These are phyloP conservation scores for Cladophialophora chaetospira DNA, from an alignment of 2,329 filamentous ascomycete species.

Conservation along the genomic window DNA sequence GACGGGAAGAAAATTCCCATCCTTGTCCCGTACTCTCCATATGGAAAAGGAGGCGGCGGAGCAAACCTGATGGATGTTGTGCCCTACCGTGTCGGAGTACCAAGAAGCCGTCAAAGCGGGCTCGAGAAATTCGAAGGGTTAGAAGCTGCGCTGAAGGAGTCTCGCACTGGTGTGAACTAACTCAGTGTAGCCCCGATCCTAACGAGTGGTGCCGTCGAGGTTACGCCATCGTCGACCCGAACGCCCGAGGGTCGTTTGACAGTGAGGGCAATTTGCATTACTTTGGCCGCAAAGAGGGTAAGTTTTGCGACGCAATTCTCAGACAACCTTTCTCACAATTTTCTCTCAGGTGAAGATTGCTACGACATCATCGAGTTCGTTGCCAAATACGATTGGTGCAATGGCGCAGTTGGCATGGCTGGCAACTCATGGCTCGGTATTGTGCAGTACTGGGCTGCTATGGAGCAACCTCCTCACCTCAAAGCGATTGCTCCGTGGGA, in stretches of 20 bases:
- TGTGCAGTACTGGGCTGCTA: constrained; percentile 48
- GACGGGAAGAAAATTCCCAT: constrained; percentile 34
- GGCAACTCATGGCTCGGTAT: constrained; percentile 50
- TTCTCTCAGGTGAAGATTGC: constrained; percentile 43
- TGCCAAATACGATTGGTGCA: constrained; percentile 49
- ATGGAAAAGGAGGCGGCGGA: constrained; percentile 36
- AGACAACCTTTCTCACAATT: neutral
- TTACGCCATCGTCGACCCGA: constrained; percentile 38
- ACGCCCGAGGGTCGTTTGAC: constrained; percentile 35
- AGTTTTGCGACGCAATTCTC: neutral
- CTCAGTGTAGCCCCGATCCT: constrained; percentile 31
- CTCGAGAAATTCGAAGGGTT: constrained; percentile 34
- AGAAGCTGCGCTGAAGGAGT: neutral
- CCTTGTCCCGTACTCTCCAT: constrained; percentile 37
- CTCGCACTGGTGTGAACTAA: neutral
- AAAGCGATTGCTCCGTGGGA: constrained; percentile 54
- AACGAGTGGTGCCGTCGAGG: constrained; percentile 36
- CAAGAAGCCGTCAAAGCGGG: constrained; percentile 31
- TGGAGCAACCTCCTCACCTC: constrained; percentile 46
- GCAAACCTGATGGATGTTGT: constrained; percentile 26
- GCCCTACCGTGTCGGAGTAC: constrained; percentile 36
- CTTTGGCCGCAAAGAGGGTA: constrained; percentile 45
- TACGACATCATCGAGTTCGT: constrained; percentile 50
- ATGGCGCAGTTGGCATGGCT: constrained; percentile 46
- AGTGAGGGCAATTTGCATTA: constrained; percentile 39